Percentiles rank a stretch among this genome's conserved stretches.
phyloP scores from a whole-genome alignment of 148 eudicot species.

The Vaccinium vitisidaea region DNA sequence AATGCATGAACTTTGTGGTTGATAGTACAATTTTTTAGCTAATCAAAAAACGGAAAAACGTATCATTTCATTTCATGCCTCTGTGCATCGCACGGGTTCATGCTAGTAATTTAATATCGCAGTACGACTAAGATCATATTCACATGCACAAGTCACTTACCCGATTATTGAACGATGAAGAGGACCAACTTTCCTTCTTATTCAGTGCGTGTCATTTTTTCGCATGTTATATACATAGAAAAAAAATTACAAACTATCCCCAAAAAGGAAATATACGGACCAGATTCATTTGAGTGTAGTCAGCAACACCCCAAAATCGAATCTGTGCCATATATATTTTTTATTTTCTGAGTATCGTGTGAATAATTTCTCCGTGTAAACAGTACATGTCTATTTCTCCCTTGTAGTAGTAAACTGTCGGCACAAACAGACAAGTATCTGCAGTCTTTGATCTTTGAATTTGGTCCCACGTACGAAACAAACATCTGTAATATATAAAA shows the following conservation, averaged over 20 bases:
- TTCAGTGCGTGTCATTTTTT: not conserved
- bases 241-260: not conserved
- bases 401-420: not conserved
- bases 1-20: too few relatives aligned
- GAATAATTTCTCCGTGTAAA: not conserved
- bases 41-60: too few relatives aligned
- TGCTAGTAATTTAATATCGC: too few relatives aligned
- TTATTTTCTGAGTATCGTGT: not conserved
- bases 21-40: too few relatives aligned
- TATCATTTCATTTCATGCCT: too few relatives aligned
- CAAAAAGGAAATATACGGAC: not conserved
- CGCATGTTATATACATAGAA: not conserved
- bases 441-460: constrained; percentile 15
- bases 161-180: too few relatives aligned
- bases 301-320: not conserved
- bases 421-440: constrained; percentile 36
- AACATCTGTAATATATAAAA: constrained; percentile 10
- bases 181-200: too few relatives aligned
- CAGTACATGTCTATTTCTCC: not conserved
- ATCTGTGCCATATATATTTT: not conserved
- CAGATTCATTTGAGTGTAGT: not conserved
- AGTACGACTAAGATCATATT: too few relatives aligned
- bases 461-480: not conserved
- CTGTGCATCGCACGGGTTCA: too few relatives aligned
- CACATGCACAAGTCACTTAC: too few relatives aligned